These are phyloP conservation scores for Abortiporus biennis DNA, from an alignment of 1,284 basidiomycete genomes.

Conservation along the genomic window DNA sequence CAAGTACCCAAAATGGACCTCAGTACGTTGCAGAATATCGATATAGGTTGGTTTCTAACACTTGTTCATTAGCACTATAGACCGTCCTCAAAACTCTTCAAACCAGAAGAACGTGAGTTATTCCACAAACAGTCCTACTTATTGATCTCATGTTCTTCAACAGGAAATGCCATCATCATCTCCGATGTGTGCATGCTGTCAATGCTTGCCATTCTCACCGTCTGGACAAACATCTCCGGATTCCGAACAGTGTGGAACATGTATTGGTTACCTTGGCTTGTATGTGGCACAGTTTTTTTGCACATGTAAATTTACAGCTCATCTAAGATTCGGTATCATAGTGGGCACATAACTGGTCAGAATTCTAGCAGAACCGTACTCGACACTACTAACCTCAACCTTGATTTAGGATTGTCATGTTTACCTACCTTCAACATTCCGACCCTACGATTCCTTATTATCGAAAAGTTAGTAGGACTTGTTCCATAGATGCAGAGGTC, in stretches of 20 bases:
- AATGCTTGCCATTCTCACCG: conserved; percentile 35
- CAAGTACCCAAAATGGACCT: background rate
- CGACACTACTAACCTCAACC: background rate
- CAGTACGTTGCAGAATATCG: too few relatives aligned
- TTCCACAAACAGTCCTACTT: background rate
- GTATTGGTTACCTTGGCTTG: conserved; percentile 44
- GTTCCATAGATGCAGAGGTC: background rate
- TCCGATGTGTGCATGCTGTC: conserved; percentile 42
- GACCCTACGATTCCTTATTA: conserved; percentile 37
- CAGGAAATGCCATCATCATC: conserved; percentile 35
- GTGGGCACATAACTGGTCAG: conserved; percentile 30
- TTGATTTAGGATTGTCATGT: conserved; percentile 30
- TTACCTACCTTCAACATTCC: conserved; percentile 38
- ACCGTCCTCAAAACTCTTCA: conserved; percentile 72
- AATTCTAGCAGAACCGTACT: background rate
- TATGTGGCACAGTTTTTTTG: conserved; percentile 30
- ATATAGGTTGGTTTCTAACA: too few relatives aligned
- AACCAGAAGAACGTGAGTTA: conserved; percentile 49
- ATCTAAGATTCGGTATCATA: conserved; percentile 3
- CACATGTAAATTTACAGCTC: background rate
- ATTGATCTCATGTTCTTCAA: background rate
- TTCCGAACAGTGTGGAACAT: conserved; percentile 36
- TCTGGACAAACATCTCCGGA: conserved; percentile 28
- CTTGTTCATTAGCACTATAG: conserved; percentile 64
- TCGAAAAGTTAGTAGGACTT: conserved; percentile 19